These are phyloP conservation scores for Groenewaldozyma tartarivorans DNA, from an alignment of 805 yeast genomes.

Conservation along the genomic window DNA sequence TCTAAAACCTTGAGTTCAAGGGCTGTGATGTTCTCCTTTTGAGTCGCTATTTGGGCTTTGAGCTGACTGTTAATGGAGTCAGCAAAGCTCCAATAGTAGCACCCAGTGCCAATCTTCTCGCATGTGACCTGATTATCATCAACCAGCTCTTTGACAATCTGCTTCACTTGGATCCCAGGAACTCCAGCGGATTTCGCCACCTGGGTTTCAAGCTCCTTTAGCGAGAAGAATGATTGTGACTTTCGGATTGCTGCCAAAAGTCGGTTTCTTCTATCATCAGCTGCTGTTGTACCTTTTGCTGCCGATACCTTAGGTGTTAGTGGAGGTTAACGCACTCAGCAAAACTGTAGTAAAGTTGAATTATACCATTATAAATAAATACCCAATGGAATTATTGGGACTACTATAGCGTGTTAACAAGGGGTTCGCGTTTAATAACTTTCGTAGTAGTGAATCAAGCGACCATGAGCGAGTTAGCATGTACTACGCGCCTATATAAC, in stretches of 20 bases:
- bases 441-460: no score
- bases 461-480: no score
- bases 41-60: not conserved
- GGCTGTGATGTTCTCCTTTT: not conserved
- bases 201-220: slow-evolving; percentile 42
- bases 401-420: no score
- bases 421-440: no score
- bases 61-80: not conserved
- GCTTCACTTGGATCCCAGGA: slow-evolving; percentile 47
- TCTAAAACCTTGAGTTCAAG: not conserved
- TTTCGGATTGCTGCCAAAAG: slow-evolving; percentile 8
- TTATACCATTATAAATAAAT: no score
- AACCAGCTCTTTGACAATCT: slow-evolving; percentile 35
- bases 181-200: slow-evolving; percentile 41
- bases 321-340: no score
- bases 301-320: no score
- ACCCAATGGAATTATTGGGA: no score
- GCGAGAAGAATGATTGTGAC: slow-evolving; percentile 14
- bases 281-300: no score
- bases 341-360: no score
- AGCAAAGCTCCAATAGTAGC: slow-evolving; percentile 42
- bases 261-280: not conserved
- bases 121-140: slow-evolving; percentile 40
- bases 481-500: no score
- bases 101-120: slow-evolving; percentile 48